A percentile compares a stretch with the other conserved stretches of the same genome.
Conservation (phyloP, 352 stramenopile species). For the Phytophthora pluvialis region DNA sequence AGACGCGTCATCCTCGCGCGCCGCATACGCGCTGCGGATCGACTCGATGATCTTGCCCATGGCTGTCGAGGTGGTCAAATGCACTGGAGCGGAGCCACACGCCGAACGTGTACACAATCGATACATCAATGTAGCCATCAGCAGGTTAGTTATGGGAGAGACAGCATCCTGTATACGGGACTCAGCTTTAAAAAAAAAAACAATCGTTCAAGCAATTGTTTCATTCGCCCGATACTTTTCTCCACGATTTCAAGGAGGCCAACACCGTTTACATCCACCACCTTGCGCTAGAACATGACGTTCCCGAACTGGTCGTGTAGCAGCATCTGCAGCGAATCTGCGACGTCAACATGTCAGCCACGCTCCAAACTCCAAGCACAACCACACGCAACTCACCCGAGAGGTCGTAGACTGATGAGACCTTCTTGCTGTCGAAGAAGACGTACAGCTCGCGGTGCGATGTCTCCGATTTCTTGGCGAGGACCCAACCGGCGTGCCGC, state of each 20-base stretch:
- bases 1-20: constrained; percentile 36
- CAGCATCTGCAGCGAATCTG: constrained; percentile 57
- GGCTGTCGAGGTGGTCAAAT: constrained; percentile 1
- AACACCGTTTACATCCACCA: not conserved
- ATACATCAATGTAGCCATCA: too few relatives aligned
- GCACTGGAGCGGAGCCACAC: not conserved
- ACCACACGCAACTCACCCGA: constrained; percentile 41
- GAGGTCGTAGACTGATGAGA: constrained; percentile 59
- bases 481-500: constrained; percentile 59
- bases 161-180: too few relatives aligned
- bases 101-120: not conserved
- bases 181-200: too few relatives aligned
- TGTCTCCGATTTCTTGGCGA: constrained; percentile 53
- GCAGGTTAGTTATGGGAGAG: too few relatives aligned
- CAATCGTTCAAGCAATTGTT: too few relatives aligned
- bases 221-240: too few relatives aligned
- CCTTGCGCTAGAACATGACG: constrained; percentile 45
- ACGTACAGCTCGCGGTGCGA: constrained; percentile 62
- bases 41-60: constrained; percentile 90
- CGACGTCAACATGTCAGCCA: constrained; percentile 18
- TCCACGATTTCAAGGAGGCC: too few relatives aligned
- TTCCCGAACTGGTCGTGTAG: constrained; percentile 63
- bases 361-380: not conserved
- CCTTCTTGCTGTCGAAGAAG: constrained; percentile 62
- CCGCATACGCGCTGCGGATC: constrained; percentile 60